Evolutionary conservation across 2,329 filamentous ascomycete genomes (phyloP).

Genomic region (Fusarium sp.): DNA sequence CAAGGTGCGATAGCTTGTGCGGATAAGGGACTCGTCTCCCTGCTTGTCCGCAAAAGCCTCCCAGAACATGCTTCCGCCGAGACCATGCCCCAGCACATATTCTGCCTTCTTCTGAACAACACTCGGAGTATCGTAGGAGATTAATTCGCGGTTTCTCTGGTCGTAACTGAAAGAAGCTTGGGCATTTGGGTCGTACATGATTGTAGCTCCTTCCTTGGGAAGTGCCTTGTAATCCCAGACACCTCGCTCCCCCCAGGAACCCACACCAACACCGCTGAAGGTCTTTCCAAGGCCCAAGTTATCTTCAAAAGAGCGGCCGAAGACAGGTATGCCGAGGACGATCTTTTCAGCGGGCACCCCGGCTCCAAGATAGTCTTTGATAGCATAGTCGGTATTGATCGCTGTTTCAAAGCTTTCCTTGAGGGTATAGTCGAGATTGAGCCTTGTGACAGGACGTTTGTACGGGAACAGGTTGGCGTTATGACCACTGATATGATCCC

Average conservation of each 20-base stretch:
- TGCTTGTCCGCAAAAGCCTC: conserved; percentile 28
- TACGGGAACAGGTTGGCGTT: conserved; percentile 52
- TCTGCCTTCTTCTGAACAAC: conserved; percentile 17
- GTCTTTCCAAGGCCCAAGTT: conserved; percentile 21
- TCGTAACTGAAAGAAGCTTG: conserved; percentile 36
- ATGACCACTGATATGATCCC: conserved; percentile 43
- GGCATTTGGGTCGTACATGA: conserved; percentile 16
- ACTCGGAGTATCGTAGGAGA: conserved; percentile 25
- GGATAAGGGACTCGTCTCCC: conserved; percentile 23
- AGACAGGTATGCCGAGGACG: conserved; percentile 31
- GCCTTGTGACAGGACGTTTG: background rate
- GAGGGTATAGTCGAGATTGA: conserved; percentile 17
- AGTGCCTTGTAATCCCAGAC: conserved; percentile 34
- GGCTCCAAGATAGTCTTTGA: conserved; percentile 14
- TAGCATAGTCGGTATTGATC: conserved; percentile 12
- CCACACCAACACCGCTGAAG: conserved; percentile 19
- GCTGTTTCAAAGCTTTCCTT: background rate
- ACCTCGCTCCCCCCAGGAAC: conserved; percentile 25
- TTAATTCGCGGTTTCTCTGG: conserved; percentile 14
- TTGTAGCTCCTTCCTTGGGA: conserved; percentile 20
- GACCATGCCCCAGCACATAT: conserved; percentile 16
- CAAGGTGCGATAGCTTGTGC: conserved; percentile 11
- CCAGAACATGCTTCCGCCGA: conserved; percentile 36
- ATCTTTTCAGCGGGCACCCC: conserved; percentile 22
- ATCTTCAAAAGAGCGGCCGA: conserved; percentile 29